Conservation (phyloP, 2,329 filamentous ascomycete species). For the Aspergillus sp. region DNA sequence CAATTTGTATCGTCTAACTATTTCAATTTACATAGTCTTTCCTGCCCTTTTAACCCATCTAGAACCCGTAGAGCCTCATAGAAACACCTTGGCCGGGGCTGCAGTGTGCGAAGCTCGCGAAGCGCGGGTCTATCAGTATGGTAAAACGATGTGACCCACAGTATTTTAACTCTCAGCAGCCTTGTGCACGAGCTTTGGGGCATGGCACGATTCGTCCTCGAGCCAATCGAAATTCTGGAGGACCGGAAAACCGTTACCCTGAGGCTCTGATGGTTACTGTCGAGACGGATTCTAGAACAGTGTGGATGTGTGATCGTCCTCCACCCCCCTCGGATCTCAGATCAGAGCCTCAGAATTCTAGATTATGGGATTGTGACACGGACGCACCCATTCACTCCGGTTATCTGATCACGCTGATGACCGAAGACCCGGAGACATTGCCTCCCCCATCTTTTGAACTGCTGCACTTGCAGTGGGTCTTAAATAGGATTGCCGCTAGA, state of each 20-base stretch:
- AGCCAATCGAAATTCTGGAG: not conserved
- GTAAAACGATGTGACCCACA: not conserved
- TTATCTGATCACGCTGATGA: not conserved
- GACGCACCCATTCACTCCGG: not conserved
- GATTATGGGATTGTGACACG: not conserved
- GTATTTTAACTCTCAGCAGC: not conserved
- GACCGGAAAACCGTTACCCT: conserved; percentile 1
- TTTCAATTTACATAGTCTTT: no score
- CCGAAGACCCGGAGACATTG: not conserved
- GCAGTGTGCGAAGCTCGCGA: no score
- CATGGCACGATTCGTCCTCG: conserved; percentile 2
- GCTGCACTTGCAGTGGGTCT: not conserved
- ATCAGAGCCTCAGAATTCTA: not conserved
- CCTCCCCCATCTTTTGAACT: conserved; percentile 1
- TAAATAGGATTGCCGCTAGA: not conserved
- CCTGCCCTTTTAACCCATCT: no score
- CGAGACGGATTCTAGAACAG: not conserved
- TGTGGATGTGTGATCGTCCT: not conserved
- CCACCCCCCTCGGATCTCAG: not conserved
- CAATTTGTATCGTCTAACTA: no score
- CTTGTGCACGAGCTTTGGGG: not conserved
- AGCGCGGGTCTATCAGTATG: no score
- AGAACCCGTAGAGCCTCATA: no score
- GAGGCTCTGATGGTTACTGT: conserved; percentile 1
- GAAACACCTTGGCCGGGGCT: no score